phyloP scores from a whole-genome alignment of 345 rosid genomes.

The Eucalyptus rudis region DNA sequence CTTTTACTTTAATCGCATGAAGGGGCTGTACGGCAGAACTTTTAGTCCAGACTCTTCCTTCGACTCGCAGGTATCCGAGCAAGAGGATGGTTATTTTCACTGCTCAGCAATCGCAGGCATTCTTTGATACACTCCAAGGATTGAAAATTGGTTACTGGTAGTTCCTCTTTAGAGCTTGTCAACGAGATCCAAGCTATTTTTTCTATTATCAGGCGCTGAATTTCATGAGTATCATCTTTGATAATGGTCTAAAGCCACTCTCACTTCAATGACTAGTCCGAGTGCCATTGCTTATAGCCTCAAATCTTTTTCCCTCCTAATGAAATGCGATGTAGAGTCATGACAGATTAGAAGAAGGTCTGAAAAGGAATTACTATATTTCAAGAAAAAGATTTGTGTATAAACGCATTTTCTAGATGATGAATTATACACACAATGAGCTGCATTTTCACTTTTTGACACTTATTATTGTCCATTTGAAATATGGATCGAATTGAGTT shows the following conservation, averaged over 20 bases:
- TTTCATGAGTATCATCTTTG: background rate
- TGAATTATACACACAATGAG: background rate
- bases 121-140: background rate
- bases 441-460: background rate
- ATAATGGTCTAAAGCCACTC: background rate
- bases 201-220: background rate
- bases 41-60: background rate
- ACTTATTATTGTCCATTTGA: background rate
- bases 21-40: background rate
- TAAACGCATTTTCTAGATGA: background rate
- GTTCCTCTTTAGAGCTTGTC: background rate
- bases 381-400: background rate
- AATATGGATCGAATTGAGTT: background rate
- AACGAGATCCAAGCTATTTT: background rate
- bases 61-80: background rate
- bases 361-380: background rate
- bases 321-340: background rate
- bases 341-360: background rate
- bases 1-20: background rate
- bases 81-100: background rate
- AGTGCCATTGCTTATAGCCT: background rate
- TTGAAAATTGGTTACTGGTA: background rate
- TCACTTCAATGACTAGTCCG: background rate
- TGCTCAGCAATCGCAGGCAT: background rate
- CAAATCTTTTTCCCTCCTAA: background rate